Evolutionary conservation across 768 basidiomycete species (phyloP).

Genomic region (Podaxis sp.): DNA sequence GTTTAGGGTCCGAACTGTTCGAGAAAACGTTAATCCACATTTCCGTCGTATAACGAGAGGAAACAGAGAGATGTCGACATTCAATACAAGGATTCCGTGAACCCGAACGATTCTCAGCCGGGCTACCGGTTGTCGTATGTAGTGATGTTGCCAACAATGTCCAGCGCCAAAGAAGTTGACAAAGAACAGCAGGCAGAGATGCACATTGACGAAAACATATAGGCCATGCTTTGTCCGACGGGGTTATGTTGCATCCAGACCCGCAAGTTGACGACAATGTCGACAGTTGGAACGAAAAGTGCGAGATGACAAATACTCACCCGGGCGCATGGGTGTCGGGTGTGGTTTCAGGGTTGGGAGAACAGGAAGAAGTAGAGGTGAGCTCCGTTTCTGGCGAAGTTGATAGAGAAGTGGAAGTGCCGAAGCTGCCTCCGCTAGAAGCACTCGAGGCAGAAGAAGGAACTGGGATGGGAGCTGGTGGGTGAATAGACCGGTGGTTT

Average conservation of each 20-base stretch:
- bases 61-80: slow-evolving; percentile 5
- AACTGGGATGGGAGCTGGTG: slow-evolving; percentile 12
- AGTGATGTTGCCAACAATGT: not conserved
- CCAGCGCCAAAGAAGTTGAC: not conserved
- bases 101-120: not conserved
- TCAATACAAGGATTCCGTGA: not conserved
- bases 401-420: slow-evolving; percentile 7
- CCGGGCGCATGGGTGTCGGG: slow-evolving; percentile 5
- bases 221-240: not conserved
- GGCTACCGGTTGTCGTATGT: not conserved
- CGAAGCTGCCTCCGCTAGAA: slow-evolving; percentile 15
- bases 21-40: slow-evolving; percentile 9
- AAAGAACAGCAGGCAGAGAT: not conserved
- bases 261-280: slow-evolving; percentile 1
- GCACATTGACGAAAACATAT: not conserved
- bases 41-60: not conserved
- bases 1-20: slow-evolving; percentile 3
- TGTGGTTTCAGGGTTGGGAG: slow-evolving; percentile 2
- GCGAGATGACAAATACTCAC: slow-evolving; percentile 12
- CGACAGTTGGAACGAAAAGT: not conserved
- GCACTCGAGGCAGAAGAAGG: slow-evolving; percentile 14
- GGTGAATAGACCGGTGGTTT: slow-evolving; percentile 28
- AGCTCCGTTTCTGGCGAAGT: slow-evolving; percentile 5
- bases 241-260: slow-evolving; percentile 4
- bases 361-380: slow-evolving; percentile 5